These are phyloP conservation scores for Teunomyces tritomae DNA, from an alignment of 805 yeast genomes.

Conservation along the genomic window DNA sequence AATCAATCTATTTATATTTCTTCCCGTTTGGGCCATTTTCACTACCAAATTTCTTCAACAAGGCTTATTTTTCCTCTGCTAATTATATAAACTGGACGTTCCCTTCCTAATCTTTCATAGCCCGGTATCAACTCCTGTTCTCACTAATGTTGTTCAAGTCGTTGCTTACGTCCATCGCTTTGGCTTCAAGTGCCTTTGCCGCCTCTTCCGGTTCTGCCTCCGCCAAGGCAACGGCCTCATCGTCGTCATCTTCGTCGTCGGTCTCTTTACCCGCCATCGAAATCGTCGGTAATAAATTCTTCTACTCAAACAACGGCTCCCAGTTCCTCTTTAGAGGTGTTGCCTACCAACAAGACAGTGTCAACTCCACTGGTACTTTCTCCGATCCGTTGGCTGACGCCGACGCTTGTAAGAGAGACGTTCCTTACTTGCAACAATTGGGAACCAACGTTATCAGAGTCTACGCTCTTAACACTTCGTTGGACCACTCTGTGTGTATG, in stretches of 20 bases:
- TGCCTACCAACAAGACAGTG: constrained; percentile 74
- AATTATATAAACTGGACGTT: constrained; percentile 1
- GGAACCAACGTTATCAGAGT: constrained; percentile 73
- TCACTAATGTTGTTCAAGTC: constrained; percentile 13
- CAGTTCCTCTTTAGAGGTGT: constrained; percentile 77
- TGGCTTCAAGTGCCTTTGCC: constrained; percentile 21
- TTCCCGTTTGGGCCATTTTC: constrained; percentile 5
- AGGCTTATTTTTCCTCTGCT: constrained; percentile 1
- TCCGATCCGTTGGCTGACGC: constrained; percentile 71
- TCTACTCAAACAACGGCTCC: constrained; percentile 72
- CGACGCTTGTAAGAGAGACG: constrained; percentile 64
- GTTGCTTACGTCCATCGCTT: constrained; percentile 33
- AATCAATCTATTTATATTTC: background rate
- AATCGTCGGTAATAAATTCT: constrained; percentile 74
- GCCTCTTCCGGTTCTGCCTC: constrained; percentile 14
- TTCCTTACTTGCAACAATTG: constrained; percentile 62
- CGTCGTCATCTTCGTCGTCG: constrained; percentile 12
- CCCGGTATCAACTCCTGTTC: background rate
- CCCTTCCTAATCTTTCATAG: background rate
- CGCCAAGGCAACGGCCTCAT: constrained; percentile 8
- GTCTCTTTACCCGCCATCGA: constrained; percentile 55
- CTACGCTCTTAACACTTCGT: constrained; percentile 63
- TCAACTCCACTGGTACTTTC: constrained; percentile 48
- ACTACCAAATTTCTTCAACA: constrained; percentile 4
- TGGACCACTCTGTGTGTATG: constrained; percentile 73